Conservation (phyloP, 441 rosid genomes). For the Pelargonium cotyledonis region DNA sequence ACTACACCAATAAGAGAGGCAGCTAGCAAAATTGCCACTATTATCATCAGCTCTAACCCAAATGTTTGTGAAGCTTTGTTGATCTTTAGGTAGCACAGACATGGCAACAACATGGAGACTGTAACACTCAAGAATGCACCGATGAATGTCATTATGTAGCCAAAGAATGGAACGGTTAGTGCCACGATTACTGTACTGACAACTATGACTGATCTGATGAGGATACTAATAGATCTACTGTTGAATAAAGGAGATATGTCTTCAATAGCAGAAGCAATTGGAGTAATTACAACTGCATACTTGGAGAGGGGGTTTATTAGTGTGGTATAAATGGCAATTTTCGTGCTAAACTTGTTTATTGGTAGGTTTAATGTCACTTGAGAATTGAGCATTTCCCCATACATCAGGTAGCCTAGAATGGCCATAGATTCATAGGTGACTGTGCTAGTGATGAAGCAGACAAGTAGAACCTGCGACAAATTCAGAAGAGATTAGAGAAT, state of each 20-base stretch:
- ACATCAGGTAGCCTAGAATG: conserved; percentile 58
- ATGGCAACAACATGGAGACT: not conserved
- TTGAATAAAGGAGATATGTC: conserved; percentile 21
- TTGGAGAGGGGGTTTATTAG: conserved; percentile 56
- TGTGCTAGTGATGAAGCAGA: conserved; percentile 48
- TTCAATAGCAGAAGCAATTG: conserved; percentile 47
- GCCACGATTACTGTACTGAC: conserved; percentile 24
- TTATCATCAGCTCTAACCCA: no score
- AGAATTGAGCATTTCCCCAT: conserved; percentile 47
- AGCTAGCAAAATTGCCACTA: no score
- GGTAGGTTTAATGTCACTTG: conserved; percentile 72
- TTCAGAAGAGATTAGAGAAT: not conserved
- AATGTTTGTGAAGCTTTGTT: no score
- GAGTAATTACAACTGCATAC: conserved; percentile 48
- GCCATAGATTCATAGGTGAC: conserved; percentile 57
- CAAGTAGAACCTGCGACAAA: conserved; percentile 39
- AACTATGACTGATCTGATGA: conserved; percentile 37
- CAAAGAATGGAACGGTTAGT: not conserved
- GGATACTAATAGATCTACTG: conserved; percentile 30
- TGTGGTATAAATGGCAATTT: conserved; percentile 56
- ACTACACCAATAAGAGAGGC: no score
- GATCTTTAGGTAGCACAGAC: not conserved
- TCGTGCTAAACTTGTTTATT: conserved; percentile 32
- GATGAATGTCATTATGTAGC: not conserved
- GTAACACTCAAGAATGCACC: not conserved